Conservation (phyloP, 1,284 basidiomycete species). For the Macrocystidia cucumis region DNA sequence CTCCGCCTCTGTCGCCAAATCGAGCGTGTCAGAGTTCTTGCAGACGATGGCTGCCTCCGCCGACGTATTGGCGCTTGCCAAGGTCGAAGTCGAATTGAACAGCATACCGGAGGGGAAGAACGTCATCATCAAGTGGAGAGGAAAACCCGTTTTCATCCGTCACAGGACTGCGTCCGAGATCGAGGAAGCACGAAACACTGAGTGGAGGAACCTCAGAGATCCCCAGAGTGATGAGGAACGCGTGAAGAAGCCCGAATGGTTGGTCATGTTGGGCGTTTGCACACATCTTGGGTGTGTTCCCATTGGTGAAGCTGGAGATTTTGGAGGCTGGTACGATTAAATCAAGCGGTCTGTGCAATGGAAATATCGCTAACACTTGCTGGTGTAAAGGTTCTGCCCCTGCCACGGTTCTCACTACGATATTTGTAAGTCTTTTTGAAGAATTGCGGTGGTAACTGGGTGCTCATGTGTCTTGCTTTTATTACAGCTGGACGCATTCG, state of each 20-base stretch:
- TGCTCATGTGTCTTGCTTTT: constrained; percentile 9
- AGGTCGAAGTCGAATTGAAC: constrained; percentile 92
- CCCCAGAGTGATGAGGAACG: constrained; percentile 88
- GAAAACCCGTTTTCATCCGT: constrained; percentile 99
- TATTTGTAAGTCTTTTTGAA: constrained; percentile 50
- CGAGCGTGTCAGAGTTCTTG: constrained; percentile 91
- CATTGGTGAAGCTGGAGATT: constrained; percentile 97
- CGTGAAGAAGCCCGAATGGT: constrained; percentile 95
- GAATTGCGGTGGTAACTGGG: constrained; percentile 6
- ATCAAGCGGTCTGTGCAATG: background rate
- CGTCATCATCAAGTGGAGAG: constrained; percentile 98
- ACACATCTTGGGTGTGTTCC: constrained; percentile 99
- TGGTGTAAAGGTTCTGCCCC: constrained; percentile 72
- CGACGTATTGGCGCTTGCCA: constrained; percentile 96
- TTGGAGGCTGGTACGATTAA: constrained; percentile 80
- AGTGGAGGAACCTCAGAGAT: constrained; percentile 89
- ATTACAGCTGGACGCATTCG: constrained; percentile 81
- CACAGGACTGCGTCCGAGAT: constrained; percentile 94
- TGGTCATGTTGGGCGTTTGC: constrained; percentile 97
- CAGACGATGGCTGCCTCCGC: constrained; percentile 96
- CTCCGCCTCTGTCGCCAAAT: constrained; percentile 92
- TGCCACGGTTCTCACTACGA: constrained; percentile 99
- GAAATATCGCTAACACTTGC: constrained; percentile 3
- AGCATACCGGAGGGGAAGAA: constrained; percentile 97
- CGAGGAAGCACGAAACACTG: constrained; percentile 81